A percentile compares a stretch with the other conserved stretches of the same genome.
phyloP scores from a whole-genome alignment of 306 rosid genomes.

The Prunus mira region DNA sequence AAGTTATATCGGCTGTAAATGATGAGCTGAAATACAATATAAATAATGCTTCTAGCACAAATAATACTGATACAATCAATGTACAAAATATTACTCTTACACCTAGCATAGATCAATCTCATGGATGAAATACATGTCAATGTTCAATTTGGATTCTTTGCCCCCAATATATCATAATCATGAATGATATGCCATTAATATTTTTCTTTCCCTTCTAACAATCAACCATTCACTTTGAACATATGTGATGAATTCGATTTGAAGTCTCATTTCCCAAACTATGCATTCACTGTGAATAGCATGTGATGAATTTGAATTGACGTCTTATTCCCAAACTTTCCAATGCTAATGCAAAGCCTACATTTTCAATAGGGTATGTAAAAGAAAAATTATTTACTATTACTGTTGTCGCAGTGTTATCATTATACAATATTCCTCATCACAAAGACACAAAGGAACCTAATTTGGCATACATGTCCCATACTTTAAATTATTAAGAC shows the following conservation, averaged over 20 bases:
- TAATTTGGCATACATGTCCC: neutral
- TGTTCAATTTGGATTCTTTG: no score
- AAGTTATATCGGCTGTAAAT: no score
- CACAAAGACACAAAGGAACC: neutral
- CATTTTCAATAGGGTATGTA: neutral
- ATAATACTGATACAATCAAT: neutral
- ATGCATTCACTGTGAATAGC: neutral
- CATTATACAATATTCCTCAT: no score
- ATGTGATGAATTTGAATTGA: neutral
- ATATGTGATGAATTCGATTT: no score
- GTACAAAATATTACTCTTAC: neutral
- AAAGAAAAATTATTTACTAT: no score
- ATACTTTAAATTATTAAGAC: neutral
- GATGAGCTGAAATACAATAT: no score
- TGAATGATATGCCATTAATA: neutral
- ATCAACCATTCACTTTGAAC: neutral
- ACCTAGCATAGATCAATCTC: no score
- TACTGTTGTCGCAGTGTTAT: neutral
- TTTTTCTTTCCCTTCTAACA: neutral
- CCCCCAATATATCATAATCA: no score
- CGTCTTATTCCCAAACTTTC: neutral
- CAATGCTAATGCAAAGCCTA: neutral
- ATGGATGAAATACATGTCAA: no score
- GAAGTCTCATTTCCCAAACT: neutral
- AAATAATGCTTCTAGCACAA: no score